These are phyloP conservation scores for Silene vulgaris DNA, from an alignment of 179 eudicot genomes.

Conservation along the genomic window DNA sequence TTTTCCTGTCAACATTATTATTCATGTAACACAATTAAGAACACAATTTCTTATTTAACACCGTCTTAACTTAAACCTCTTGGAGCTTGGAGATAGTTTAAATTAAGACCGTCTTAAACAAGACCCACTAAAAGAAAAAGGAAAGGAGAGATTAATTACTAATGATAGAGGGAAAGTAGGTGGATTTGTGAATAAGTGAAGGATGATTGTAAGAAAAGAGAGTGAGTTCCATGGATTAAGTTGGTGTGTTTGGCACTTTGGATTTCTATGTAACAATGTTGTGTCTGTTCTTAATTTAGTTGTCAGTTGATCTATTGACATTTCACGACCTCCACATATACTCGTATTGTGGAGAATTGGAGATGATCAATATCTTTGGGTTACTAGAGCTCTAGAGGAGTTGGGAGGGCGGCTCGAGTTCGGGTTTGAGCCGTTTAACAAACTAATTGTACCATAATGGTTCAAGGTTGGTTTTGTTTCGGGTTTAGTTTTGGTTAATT, in stretches of 20 bases:
- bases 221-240: constrained; percentile 48
- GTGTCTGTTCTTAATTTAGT: neutral
- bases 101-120: no score
- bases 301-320: neutral
- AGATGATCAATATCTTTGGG: neutral
- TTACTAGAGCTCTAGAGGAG: neutral
- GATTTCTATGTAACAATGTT: neutral
- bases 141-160: neutral
- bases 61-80: no score
- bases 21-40: neutral
- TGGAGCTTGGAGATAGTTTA: no score
- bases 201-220: constrained; percentile 35
- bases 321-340: constrained; percentile 12
- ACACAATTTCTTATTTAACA: neutral
- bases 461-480: no score
- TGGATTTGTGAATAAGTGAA: constrained; percentile 29
- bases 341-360: neutral
- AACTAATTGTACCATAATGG: no score
- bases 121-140: neutral
- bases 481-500: no score
- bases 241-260: neutral
- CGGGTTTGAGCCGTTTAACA: no score
- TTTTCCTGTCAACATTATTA: constrained; percentile 17
- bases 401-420: no score
- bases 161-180: constrained; percentile 28